Evolutionary conservation across 2,329 filamentous ascomycete genomes (phyloP).

Genomic region (Microdochium nivale): DNA sequence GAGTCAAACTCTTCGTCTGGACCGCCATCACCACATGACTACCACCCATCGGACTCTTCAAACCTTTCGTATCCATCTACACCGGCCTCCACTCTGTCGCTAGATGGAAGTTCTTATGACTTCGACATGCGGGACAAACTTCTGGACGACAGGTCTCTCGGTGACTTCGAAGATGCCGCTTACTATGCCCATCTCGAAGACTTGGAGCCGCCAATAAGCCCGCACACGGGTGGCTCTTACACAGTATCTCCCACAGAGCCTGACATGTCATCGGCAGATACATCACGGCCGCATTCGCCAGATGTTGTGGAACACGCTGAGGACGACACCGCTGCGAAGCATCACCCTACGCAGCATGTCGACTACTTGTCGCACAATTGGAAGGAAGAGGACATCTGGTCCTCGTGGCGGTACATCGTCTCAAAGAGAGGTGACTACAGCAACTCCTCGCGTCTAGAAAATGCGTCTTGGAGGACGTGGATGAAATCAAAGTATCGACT

Average conservation of each 20-base stretch:
- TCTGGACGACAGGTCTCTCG: conserved; percentile 34
- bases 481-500: conserved; percentile 84
- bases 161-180: conserved; percentile 35
- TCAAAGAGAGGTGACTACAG: conserved; percentile 70
- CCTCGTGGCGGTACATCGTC: conserved; percentile 90
- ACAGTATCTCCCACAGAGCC: conserved; percentile 45
- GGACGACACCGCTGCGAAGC: conserved; percentile 70
- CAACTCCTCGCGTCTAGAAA: conserved; percentile 78
- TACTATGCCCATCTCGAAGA: conserved; percentile 38
- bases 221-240: conserved; percentile 40
- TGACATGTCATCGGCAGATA: conserved; percentile 34
- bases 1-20: conserved; percentile 43
- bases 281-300: conserved; percentile 51
- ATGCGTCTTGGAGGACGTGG: conserved; percentile 97
- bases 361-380: conserved; percentile 92
- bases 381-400: conserved; percentile 95
- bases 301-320: conserved; percentile 53
- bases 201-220: conserved; percentile 41
- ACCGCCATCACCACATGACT: conserved; percentile 40
- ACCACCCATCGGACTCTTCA: conserved; percentile 31
- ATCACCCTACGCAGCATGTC: conserved; percentile 77
- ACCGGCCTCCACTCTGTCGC: conserved; percentile 53
- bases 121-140: background rate
- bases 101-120: conserved; percentile 49
- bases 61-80: conserved; percentile 54